Conservation (phyloP, 305 asterid species). For the Euphrasia arctica region DNA sequence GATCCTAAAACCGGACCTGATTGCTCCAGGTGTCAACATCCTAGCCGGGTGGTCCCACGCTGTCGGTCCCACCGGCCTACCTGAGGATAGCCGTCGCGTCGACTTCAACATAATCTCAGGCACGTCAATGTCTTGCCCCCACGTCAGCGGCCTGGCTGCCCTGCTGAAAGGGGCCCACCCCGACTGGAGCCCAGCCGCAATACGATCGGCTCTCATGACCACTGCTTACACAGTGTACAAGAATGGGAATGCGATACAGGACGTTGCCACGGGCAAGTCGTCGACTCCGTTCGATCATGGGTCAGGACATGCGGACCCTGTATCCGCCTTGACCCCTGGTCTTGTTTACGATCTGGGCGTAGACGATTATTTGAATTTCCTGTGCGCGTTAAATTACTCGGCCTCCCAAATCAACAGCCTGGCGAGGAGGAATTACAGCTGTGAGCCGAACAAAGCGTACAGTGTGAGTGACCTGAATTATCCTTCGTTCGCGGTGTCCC, state of each 20-base stretch:
- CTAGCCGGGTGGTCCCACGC: conserved; percentile 68
- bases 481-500: conserved; percentile 75
- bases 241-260: conserved; percentile 40
- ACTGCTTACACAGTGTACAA: conserved; percentile 60
- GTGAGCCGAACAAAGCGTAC: conserved; percentile 47
- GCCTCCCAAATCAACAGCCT: conserved; percentile 50
- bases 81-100: conserved; percentile 51
- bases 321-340: conserved; percentile 63
- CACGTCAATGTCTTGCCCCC: conserved; percentile 84
- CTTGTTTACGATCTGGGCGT: conserved; percentile 52
- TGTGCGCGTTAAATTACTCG: conserved; percentile 64
- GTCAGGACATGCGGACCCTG: conserved; percentile 66
- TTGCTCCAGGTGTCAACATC: conserved; percentile 74
- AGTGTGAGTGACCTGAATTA: conserved; percentile 73
- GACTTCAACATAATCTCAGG: conserved; percentile 64
- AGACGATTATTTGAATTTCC: conserved; percentile 47
- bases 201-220: conserved; percentile 72
- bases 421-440: conserved; percentile 66
- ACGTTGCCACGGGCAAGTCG: conserved; percentile 37
- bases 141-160: conserved; percentile 70
- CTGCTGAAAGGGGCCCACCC: conserved; percentile 56
- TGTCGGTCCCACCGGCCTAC: conserved; percentile 58
- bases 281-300: conserved; percentile 63
- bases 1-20: conserved; percentile 64
- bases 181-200: conserved; percentile 80